Evolutionary conservation across 148 eudicot genomes (phyloP).

Genomic region (Rhododendron molle): DNA sequence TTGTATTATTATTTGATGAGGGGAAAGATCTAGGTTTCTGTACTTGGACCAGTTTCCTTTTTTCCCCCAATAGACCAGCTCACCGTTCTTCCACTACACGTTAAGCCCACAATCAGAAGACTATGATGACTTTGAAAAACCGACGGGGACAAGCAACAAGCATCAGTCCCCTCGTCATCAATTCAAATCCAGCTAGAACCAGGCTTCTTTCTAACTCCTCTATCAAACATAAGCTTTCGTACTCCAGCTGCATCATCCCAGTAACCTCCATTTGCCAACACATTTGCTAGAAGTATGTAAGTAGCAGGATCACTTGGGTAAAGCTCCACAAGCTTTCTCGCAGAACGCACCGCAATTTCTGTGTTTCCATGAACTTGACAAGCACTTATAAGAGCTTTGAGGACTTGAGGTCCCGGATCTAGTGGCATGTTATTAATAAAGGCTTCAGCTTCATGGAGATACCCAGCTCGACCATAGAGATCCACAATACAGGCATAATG

Average conservation of each 20-base stretch:
- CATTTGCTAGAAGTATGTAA: constrained; percentile 45
- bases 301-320: constrained; percentile 46
- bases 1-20: too few species aligned
- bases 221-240: constrained; percentile 42
- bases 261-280: constrained; percentile 43
- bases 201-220: constrained; percentile 31
- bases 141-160: background rate
- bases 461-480: constrained; percentile 55
- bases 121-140: background rate
- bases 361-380: constrained; percentile 49
- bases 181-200: constrained; percentile 45
- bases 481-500: constrained; percentile 62
- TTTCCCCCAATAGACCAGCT: background rate
- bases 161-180: background rate
- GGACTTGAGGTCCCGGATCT: constrained; percentile 37
- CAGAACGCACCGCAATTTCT: constrained; percentile 39
- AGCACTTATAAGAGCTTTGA: constrained; percentile 52
- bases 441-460: constrained; percentile 48
- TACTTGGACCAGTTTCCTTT: background rate
- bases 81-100: background rate
- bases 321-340: constrained; percentile 35
- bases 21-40: background rate
- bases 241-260: constrained; percentile 47
- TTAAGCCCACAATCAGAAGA: background rate
- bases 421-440: constrained; percentile 49